These are phyloP conservation scores for Aspergillus quadricinctus DNA, from an alignment of 2,329 filamentous ascomycete species.

Conservation along the genomic window DNA sequence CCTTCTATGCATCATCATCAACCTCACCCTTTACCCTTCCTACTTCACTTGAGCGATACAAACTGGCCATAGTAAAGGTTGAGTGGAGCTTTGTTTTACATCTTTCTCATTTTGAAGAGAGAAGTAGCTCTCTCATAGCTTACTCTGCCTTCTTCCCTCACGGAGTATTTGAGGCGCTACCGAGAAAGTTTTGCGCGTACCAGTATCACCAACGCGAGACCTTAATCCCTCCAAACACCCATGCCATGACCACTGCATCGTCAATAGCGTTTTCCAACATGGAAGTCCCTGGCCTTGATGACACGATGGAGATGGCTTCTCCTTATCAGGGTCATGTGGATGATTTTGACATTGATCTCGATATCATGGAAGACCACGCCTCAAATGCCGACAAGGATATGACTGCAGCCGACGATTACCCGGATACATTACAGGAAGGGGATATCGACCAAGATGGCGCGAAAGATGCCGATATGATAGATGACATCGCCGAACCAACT, in stretches of 20 bases:
- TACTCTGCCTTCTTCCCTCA: conserved; percentile 4
- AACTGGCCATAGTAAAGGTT: background rate
- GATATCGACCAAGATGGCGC: conserved; percentile 27
- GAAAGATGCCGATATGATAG: conserved; percentile 46
- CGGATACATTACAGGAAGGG: conserved; percentile 26
- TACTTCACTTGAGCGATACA: background rate
- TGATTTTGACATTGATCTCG: conserved; percentile 58
- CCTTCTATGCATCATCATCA: conserved; percentile 2
- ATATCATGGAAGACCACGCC: conserved; percentile 52
- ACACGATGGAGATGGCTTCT: conserved; percentile 43
- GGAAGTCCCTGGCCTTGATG: conserved; percentile 37
- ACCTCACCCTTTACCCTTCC: conserved; percentile 4
- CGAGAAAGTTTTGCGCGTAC: conserved; percentile 16
- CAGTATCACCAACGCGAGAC: background rate
- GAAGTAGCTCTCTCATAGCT: background rate
- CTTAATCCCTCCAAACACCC: conserved; percentile 10
- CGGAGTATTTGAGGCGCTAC: conserved; percentile 14
- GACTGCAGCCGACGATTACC: conserved; percentile 38
- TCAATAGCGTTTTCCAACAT: conserved; percentile 29
- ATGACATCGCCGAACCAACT: conserved; percentile 39
- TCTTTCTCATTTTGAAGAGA: background rate
- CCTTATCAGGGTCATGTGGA: conserved; percentile 42
- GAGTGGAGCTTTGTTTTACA: background rate
- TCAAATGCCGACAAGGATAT: conserved; percentile 53
- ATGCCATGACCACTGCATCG: conserved; percentile 33